Evolutionary conservation across 2,329 filamentous ascomycete species (phyloP), one percentile per base, ranked within the genome.

Genomic region (Apiospora aurea): DNA sequence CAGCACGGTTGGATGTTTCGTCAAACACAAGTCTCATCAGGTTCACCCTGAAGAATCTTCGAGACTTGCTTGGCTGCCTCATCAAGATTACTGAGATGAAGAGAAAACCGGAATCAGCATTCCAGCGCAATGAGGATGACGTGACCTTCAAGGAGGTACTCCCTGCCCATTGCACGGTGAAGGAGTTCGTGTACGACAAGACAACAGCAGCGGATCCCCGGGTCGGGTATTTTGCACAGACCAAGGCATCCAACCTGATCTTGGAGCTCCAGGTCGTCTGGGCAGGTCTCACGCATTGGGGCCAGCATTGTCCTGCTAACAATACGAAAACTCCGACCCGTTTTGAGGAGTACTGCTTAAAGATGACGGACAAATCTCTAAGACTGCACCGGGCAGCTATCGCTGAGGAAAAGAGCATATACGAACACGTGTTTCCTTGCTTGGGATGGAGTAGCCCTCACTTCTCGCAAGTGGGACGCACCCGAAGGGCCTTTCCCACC

Each of bases 121-220:
- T 49, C 10, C 13, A 11, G 49, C 61, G 70, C 14, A 64, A 43
- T 51, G 70, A 71, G 24, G 69, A 47, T 7, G 34, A 34, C 34
- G 57, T 34, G 44, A 34, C 14, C 21, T 67, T 71, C 26, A 29
- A 41, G 49, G 74, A 72, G 46, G 76, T 75, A 44, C 71, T 44
- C 21, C 61, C 76, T 14, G 75, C 78, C 13, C 77, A 77, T 61
- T 78, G 76, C 29, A 78, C 76, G 16, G 76, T 78, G n/a, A 75
- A 72, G 66, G 76, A 78, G 49, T 78, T 76, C n/a, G 70, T 78
- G 14, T 78, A 76, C 67, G 73, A 70, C 38, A 44, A 70, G 3
- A 10, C 69, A 1, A 75, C 57, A 64, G 57, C 57, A n/a, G 7
- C 34, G 16, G 57, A 64, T 41, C 57, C 74, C n/a, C 26, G 69